Evolutionary conservation across 495 filamentous ascomycete genomes (phyloP).

Genomic region (Xylaria flabelliformis): DNA sequence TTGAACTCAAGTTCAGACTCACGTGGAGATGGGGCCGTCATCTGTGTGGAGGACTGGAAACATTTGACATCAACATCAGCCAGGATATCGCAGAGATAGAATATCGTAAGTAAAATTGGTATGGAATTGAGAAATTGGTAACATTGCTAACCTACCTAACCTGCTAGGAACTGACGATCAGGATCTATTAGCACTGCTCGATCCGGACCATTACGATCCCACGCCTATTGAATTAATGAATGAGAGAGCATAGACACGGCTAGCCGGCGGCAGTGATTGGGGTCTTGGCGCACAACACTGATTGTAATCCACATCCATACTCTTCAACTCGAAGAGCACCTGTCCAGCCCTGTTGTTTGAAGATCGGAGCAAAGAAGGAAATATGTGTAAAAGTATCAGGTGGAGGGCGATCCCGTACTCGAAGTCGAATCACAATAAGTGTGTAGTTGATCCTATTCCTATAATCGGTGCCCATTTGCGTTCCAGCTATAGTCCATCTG

Average conservation of each 20-base stretch:
- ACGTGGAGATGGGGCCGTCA: background rate
- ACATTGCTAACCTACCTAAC: background rate
- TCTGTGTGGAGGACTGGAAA: background rate
- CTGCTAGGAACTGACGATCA: background rate
- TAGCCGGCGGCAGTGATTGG: background rate
- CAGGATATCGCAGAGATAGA: background rate
- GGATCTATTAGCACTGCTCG: background rate
- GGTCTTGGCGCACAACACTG: background rate
- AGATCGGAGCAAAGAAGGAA: background rate
- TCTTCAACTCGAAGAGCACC: background rate
- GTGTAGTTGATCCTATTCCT: background rate
- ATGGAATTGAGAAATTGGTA: background rate
- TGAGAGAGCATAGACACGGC: background rate
- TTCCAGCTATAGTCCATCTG: background rate
- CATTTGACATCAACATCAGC: background rate
- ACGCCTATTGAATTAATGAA: background rate
- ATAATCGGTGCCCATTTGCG: background rate
- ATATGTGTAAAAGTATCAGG: background rate
- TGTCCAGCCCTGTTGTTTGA: background rate
- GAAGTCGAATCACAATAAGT: background rate
- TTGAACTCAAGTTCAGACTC: constrained; percentile 5
- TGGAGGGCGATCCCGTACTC: background rate
- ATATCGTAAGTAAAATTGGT: constrained; percentile 1
- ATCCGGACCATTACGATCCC: background rate
- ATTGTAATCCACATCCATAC: background rate